Evolutionary conservation across 768 basidiomycete genomes (phyloP).

Genomic region (Pleurotus tuoliensis): DNA sequence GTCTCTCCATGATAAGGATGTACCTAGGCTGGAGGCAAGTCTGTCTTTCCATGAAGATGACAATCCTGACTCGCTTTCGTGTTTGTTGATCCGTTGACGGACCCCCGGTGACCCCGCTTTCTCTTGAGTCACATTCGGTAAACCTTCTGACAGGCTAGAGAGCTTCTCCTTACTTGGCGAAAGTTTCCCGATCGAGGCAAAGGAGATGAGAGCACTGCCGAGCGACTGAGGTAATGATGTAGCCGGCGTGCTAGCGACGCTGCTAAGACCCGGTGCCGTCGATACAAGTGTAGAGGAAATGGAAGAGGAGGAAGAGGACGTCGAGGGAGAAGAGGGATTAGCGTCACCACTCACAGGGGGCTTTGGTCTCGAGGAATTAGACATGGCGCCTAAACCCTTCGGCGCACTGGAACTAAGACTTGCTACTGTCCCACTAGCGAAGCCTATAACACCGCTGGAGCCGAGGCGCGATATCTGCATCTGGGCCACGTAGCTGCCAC

Average conservation of each 20-base stretch:
- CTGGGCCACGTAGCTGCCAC: constrained; percentile 39
- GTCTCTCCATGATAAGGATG: constrained; percentile 33
- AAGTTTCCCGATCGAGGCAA: constrained; percentile 29
- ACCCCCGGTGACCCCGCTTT: neutral
- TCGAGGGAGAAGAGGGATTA: constrained; percentile 20
- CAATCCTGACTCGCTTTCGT: constrained; percentile 26
- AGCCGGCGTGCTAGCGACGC: constrained; percentile 10
- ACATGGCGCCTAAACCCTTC: constrained; percentile 36
- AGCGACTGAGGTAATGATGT: constrained; percentile 20
- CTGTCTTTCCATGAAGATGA: constrained; percentile 37
- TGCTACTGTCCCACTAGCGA: constrained; percentile 25
- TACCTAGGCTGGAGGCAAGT: constrained; percentile 10
- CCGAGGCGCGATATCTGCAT: constrained; percentile 33
- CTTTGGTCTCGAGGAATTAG: constrained; percentile 18
- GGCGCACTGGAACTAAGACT: constrained; percentile 37
- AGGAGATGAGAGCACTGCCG: constrained; percentile 37
- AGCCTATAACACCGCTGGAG: constrained; percentile 18
- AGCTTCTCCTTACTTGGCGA: constrained; percentile 8
- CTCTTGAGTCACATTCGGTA: neutral
- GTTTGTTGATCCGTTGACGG: constrained; percentile 15
- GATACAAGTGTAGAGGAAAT: constrained; percentile 34
- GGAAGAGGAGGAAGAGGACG: constrained; percentile 53
- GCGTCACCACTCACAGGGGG: neutral
- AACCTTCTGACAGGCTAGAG: neutral
- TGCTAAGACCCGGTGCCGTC: constrained; percentile 1